A percentile compares a stretch with the other conserved stretches of the same genome.
Evolutionary conservation across 1,139 yeast species (phyloP).

Genomic region (Zygosaccharomyces pseudobailii): DNA sequence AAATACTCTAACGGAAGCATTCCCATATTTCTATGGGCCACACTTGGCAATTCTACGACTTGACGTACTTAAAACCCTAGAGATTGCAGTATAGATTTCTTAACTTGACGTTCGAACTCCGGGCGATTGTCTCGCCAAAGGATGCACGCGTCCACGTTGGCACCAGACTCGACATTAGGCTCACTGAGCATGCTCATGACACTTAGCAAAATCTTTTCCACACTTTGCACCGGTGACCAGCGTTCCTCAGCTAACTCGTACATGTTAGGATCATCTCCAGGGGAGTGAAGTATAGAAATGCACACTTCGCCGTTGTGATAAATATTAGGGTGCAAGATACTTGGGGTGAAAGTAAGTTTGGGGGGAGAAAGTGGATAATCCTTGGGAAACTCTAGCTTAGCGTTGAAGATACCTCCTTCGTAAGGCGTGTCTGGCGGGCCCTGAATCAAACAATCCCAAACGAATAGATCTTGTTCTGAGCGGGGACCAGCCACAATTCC

Average conservation of each 20-base stretch:
- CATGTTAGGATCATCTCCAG: constrained; percentile 96
- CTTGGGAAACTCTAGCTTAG: constrained; percentile 71
- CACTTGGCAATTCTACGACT: background rate
- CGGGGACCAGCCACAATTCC: constrained; percentile 94
- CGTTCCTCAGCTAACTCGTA: constrained; percentile 94
- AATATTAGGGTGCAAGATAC: constrained; percentile 87
- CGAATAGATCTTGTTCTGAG: constrained; percentile 71
- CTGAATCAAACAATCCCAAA: constrained; percentile 87
- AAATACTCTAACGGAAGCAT: too few species aligned
- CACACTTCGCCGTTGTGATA: constrained; percentile 95
- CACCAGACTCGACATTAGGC: constrained; percentile 95
- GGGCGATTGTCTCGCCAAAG: constrained; percentile 83
- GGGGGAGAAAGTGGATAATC: constrained; percentile 97
- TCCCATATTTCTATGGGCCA: too few species aligned
- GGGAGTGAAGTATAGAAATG: constrained; percentile 88
- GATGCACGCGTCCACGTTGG: constrained; percentile 94
- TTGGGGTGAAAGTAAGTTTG: constrained; percentile 71
- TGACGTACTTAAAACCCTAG: constrained; percentile 25
- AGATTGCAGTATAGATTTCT: constrained; percentile 26
- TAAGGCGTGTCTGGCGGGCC: constrained; percentile 95
- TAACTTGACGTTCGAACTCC: constrained; percentile 61
- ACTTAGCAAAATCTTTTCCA: constrained; percentile 86
- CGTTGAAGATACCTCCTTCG: constrained; percentile 91
- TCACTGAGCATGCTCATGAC: constrained; percentile 96
- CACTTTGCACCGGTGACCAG: constrained; percentile 97